Evolutionary conservation across 2,329 filamentous ascomycete genomes (phyloP).

Genomic region (Ophiostoma triangulosporum): DNA sequence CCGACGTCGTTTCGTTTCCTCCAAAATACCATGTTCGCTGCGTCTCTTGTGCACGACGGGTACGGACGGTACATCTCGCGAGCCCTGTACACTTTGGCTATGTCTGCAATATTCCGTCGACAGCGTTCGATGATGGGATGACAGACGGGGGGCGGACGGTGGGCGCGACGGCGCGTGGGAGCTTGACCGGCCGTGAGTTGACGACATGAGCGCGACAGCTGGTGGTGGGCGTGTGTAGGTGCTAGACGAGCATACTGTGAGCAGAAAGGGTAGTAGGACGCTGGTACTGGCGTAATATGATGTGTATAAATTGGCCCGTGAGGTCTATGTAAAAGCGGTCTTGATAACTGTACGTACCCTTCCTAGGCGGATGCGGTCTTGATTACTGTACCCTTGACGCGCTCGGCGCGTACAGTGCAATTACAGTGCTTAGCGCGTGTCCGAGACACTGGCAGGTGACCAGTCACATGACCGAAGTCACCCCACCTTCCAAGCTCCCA

Average conservation of each 20-base stretch:
- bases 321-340: neutral
- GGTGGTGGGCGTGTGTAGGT: neutral
- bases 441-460: neutral
- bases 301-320: neutral
- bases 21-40: slow-evolving; percentile 18
- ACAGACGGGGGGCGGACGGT: slow-evolving; percentile 14
- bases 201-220: slow-evolving; percentile 6
- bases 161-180: slow-evolving; percentile 37
- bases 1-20: slow-evolving; percentile 13
- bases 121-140: neutral
- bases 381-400: slow-evolving; percentile 4
- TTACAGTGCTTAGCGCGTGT: slow-evolving; percentile 1
- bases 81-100: slow-evolving; percentile 5
- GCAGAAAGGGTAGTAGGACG: neutral
- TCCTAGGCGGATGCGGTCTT: neutral
- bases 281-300: neutral
- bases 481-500: neutral
- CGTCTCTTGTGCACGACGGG: slow-evolving; percentile 17
- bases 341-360: neutral
- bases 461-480: neutral
- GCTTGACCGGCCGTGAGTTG: slow-evolving; percentile 12
- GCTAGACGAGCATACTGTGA: slow-evolving; percentile 4
- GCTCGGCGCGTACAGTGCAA: slow-evolving; percentile 10
- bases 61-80: slow-evolving; percentile 20
- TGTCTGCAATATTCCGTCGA: neutral